Evolutionary conservation across 805 yeast genomes (phyloP).

Genomic region (Wickerhamiella slavikovae): DNA sequence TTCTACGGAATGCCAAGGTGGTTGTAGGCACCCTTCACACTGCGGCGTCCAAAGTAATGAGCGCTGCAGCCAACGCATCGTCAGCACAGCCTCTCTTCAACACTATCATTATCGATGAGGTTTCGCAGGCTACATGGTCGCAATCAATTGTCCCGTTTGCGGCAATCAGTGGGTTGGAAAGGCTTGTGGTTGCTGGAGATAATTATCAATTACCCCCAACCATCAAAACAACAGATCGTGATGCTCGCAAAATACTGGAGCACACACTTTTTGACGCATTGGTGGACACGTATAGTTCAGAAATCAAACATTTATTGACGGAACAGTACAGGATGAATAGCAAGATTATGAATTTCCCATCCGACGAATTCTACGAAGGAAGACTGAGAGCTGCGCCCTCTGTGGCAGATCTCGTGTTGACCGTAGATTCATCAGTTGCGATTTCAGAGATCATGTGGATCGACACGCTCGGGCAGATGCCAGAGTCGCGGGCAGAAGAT

Average conservation of each 20-base stretch:
- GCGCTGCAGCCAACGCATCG: too few relatives aligned
- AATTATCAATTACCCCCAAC: slow-evolving; percentile 86
- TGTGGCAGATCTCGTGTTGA: too few relatives aligned
- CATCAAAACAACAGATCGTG: slow-evolving; percentile 29
- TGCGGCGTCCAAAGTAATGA: slow-evolving; percentile 54
- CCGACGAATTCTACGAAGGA: slow-evolving; percentile 40
- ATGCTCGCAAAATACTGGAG: slow-evolving; percentile 28
- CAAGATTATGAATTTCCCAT: slow-evolving; percentile 63
- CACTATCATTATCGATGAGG: slow-evolving; percentile 81
- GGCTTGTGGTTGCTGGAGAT: slow-evolving; percentile 77
- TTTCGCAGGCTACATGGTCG: slow-evolving; percentile 83
- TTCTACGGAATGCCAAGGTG: too few relatives aligned
- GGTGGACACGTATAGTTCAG: slow-evolving; percentile 26
- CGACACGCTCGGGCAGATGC: slow-evolving; percentile 86
- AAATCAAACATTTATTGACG: slow-evolving; percentile 38
- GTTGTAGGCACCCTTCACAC: slow-evolving; percentile 79
- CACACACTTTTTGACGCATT: slow-evolving; percentile 68
- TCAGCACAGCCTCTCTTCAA: slow-evolving; percentile 29
- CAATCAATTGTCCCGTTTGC: slow-evolving; percentile 46
- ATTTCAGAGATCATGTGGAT: slow-evolving; percentile 74
- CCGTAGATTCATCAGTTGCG: slow-evolving; percentile 41
- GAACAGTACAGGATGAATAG: slow-evolving; percentile 79
- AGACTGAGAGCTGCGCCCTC: too few relatives aligned
- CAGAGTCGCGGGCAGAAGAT: slow-evolving; percentile 29
- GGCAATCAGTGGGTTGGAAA: too few relatives aligned